Evolutionary conservation across 768 basidiomycete species (phyloP), one percentile per base, ranked within the genome.

Genomic region (Lentinula sp.): DNA sequence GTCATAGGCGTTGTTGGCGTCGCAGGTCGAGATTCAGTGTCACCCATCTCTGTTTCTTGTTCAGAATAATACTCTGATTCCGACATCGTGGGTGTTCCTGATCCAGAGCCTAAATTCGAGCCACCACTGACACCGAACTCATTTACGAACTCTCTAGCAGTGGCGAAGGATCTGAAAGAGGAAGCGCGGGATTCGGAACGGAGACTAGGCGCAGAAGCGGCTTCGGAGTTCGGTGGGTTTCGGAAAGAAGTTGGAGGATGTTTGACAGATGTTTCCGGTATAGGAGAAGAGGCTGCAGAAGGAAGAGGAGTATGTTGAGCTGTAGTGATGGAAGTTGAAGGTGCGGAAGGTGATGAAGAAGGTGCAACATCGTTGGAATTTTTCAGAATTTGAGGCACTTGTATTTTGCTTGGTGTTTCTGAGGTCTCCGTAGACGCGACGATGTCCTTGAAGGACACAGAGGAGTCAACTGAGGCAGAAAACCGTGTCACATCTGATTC

Each of bases 51-150:
- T 15, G 59, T 60, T 21, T 42, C 59, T 15, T 60, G 48, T 5
- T 60, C 59, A 50, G 59, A 60, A 21, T 21, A 52, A 60, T 60
- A 60, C 39, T 60, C 59, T 28, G 59, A 51, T 39, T 60, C 50
- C 21, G 59, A 60, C 37, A 40, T 32, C 15, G 32, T 40, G 9
- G 43, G 37, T 16, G 57, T 49, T n/a, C 37, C 57, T 11, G 48
- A 51, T 1, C 50, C 57, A 10, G 48, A 51, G 3, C 48, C 52
- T 18, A 37, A n/a, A 4, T 28, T 28, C 4, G 28, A 16, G 10
- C 54, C 45, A 21, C 9, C n/a, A 9, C 15, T 7, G 40, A 48
- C 34, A 11, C 57, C 57, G 6, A 49, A 37, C 21, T 59, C 57
- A 23, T 31, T 60, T n/a, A 60, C 50, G 1, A 35, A 51, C 31